phyloP scores from a whole-genome alignment of 2,329 filamentous ascomycete genomes.

The Dactylellina haptotyla region DNA sequence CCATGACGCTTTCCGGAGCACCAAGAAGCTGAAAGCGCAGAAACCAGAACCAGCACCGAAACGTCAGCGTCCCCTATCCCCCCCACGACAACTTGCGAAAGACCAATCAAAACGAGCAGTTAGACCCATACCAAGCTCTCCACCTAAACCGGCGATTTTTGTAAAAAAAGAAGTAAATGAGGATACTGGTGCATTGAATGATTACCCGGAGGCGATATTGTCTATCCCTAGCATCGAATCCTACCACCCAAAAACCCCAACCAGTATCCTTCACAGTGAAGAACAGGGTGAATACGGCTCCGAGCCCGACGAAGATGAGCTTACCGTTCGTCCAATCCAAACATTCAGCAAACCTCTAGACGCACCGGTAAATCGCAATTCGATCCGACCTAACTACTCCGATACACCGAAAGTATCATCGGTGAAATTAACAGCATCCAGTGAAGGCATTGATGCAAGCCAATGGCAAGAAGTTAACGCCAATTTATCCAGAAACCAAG shows the following conservation, averaged over 20 bases:
- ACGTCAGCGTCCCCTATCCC: constrained; percentile 29
- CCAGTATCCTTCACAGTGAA: constrained; percentile 54
- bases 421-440: constrained; percentile 52
- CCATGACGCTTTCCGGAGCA: constrained; percentile 29
- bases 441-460: constrained; percentile 76
- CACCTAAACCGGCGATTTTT: constrained; percentile 36
- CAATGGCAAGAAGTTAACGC: constrained; percentile 89
- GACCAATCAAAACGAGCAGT: neutral
- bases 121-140: constrained; percentile 55
- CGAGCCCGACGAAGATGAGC: constrained; percentile 74
- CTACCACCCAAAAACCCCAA: neutral
- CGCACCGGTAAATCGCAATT: constrained; percentile 63
- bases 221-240: neutral
- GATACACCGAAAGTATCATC: constrained; percentile 5
- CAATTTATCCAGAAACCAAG: constrained; percentile 67
- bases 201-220: neutral
- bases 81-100: neutral
- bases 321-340: constrained; percentile 61
- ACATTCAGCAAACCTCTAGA: constrained; percentile 43
- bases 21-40: constrained; percentile 42
- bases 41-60: constrained; percentile 2
- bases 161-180: neutral
- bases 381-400: constrained; percentile 52
- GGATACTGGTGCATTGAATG: neutral
- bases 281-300: constrained; percentile 64